Percentiles rank a stretch among this genome's conserved stretches.
Conservation (phyloP, 2,329 filamentous ascomycete genomes). For the Phoma sp. region DNA sequence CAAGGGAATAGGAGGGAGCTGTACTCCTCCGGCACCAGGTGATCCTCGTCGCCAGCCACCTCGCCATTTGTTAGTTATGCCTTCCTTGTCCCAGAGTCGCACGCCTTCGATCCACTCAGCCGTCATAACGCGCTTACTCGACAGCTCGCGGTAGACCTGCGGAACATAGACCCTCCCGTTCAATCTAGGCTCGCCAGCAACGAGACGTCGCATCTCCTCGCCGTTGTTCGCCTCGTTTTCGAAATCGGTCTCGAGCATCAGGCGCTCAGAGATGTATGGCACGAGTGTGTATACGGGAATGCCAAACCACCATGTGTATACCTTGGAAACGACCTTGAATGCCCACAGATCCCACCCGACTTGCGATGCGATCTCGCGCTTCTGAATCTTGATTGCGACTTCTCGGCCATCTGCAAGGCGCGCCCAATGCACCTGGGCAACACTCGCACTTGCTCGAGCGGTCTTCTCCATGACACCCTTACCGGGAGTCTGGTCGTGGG, state of each 20-base stretch:
- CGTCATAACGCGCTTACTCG: conserved; percentile 82
- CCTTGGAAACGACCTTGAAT: conserved; percentile 83
- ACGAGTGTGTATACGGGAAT: conserved; percentile 91
- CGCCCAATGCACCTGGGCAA: conserved; percentile 97
- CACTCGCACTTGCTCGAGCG: conserved; percentile 82
- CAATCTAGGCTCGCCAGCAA: conserved; percentile 76
- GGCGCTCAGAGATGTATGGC: conserved; percentile 89
- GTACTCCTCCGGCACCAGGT: conserved; percentile 73
- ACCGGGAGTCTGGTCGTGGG: conserved; percentile 58
- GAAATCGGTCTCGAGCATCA: conserved; percentile 94
- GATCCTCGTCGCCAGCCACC: conserved; percentile 78
- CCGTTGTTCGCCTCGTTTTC: conserved; percentile 89
- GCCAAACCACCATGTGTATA: conserved; percentile 88
- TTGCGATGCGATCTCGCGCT: conserved; percentile 88
- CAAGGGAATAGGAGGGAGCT: conserved; percentile 57
- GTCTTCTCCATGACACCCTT: conserved; percentile 73
- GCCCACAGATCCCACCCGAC: conserved; percentile 95
- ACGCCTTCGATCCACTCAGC: conserved; percentile 98
- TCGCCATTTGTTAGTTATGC: conserved; percentile 77
- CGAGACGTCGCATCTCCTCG: conserved; percentile 78
- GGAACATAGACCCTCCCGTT: conserved; percentile 87
- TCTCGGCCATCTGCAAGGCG: conserved; percentile 82
- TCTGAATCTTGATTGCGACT: conserved; percentile 96
- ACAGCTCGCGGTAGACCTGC: conserved; percentile 80
- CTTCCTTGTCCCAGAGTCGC: conserved; percentile 87